Percentiles rank a stretch among this genome's conserved stretches.
These are phyloP conservation scores for Phytophthora tentaculata DNA, from an alignment of 352 stramenopile species.

Conservation along the genomic window DNA sequence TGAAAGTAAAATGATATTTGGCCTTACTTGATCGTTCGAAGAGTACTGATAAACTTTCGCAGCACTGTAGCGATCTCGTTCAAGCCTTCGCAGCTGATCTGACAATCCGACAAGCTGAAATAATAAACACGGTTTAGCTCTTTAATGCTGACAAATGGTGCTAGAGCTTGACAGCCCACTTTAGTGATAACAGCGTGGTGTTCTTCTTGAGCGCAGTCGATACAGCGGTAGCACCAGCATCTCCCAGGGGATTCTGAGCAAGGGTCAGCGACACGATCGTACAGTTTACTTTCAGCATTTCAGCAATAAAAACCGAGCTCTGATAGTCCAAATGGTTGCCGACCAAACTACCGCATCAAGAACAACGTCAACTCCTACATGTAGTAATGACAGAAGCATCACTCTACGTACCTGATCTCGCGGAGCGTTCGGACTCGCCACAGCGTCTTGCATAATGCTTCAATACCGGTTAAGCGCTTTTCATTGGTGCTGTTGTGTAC, in stretches of 20 bases:
- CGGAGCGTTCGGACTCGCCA: constrained; percentile 51
- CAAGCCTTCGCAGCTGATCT: constrained; percentile 56
- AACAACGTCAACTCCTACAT: not conserved
- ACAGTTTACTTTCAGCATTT: constrained; percentile 69
- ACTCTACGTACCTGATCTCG: constrained; percentile 35
- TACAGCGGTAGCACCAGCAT: constrained; percentile 53
- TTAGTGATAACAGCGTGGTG: constrained; percentile 43
- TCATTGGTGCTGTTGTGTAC: constrained; percentile 65
- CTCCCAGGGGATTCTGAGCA: constrained; percentile 50
- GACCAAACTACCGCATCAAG: constrained; percentile 40
- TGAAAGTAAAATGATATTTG: not conserved
- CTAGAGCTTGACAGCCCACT: constrained; percentile 37
- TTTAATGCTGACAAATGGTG: not conserved
- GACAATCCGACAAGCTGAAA: constrained; percentile 45
- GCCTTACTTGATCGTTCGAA: constrained; percentile 49
- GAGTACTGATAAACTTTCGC: constrained; percentile 56
- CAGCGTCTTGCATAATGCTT: constrained; percentile 62
- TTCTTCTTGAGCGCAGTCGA: constrained; percentile 64
- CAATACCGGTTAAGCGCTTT: constrained; percentile 51
- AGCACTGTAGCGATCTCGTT: constrained; percentile 36
- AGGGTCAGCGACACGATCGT: constrained; percentile 47
- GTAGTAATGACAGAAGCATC: not conserved
- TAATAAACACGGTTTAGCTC: not conserved
- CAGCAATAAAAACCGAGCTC: constrained; percentile 43
- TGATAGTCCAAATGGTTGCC: constrained; percentile 69